Evolutionary conservation across 306 rosid genomes (phyloP), one percentile per base, ranked within the genome.

Genomic region (Dicorynia guianensis): DNA sequence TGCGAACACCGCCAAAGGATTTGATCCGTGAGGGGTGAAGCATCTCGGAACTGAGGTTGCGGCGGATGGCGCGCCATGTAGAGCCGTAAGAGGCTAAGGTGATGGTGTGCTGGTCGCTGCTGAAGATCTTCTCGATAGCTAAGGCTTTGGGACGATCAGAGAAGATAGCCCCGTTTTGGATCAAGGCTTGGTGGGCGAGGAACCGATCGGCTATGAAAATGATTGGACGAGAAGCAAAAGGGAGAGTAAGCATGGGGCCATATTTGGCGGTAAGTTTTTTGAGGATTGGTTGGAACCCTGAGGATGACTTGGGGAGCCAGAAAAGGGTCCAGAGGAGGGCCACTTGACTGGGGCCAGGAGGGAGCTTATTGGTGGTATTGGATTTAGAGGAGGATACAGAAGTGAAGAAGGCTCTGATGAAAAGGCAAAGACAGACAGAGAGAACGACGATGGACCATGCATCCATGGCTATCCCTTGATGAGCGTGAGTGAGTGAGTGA

Each of bases 21-120:
- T n/a, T n/a, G n/a, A n/a, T n/a, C n/a, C n/a, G n/a, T n/a, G n/a
- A n/a, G 1, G 72, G 82, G 65, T 81, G 84, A 4, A 85, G 84
- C 39, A 81, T 81, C 77, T 81, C 71, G 3, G 76, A 43, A 10
- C 76, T 61, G 30, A 85, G 85, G 60, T 85, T 85, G 6, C 88
- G 88, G 3, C 88, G 85, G 48, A 85, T 72, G 38, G 65, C 2
- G 7, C 88, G 85, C 88, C 88, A 85, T 1, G 76, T 74, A 42
- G 83, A 5, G 0, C 85, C 85, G 34, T 85, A 85, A 15, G 13
- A 39, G 47, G 83, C 85, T 33, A 74, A 57, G 72, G 12, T 65
- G 34, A 85, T 74, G 39, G 35, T 81, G 7, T 47, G 81, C 0
- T 74, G 86, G 62, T 78, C 8, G 5, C 81, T 33, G 55, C 19